Conservation (phyloP, 2,329 filamentous ascomycete species). For the Dactylella cylindrospora region DNA sequence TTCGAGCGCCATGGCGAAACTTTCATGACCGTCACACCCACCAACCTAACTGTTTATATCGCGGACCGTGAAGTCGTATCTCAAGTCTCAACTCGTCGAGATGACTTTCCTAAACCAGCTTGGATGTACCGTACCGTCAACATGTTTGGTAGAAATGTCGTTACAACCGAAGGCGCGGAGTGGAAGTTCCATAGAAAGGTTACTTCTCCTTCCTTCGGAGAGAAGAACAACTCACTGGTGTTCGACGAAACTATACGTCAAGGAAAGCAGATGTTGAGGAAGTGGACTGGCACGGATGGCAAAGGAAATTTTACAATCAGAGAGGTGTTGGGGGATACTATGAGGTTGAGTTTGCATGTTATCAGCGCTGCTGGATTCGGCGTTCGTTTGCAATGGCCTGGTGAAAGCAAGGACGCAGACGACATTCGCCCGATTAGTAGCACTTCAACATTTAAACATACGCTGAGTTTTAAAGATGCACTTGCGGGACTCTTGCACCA, state of each 20-base stretch:
- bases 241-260: conserved; percentile 37
- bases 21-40: conserved; percentile 47
- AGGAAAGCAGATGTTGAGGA: conserved; percentile 28
- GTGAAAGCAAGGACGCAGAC: conserved; percentile 58
- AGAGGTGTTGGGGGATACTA: conserved; percentile 31
- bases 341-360: conserved; percentile 47
- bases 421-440: conserved; percentile 54
- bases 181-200: conserved; percentile 51
- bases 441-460: conserved; percentile 19
- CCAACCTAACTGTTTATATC: conserved; percentile 46
- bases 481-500: conserved; percentile 65
- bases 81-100: conserved; percentile 48
- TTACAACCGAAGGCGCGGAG: conserved; percentile 49
- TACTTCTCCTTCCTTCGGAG: conserved; percentile 50
- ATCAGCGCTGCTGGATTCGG: conserved; percentile 43
- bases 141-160: conserved; percentile 50
- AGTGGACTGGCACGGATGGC: conserved; percentile 30
- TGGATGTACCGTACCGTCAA: conserved; percentile 49
- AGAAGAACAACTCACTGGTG: conserved; percentile 56
- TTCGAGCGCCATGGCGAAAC: conserved; percentile 60
- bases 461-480: conserved; percentile 55
- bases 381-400: conserved; percentile 63
- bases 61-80: conserved; percentile 48
- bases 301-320: conserved; percentile 8
- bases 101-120: conserved; percentile 50